Evolutionary conservation across 2,329 filamentous ascomycete genomes (phyloP), one percentile per base, ranked within the genome.

Genomic region (Cercospora zeae-maydis): DNA sequence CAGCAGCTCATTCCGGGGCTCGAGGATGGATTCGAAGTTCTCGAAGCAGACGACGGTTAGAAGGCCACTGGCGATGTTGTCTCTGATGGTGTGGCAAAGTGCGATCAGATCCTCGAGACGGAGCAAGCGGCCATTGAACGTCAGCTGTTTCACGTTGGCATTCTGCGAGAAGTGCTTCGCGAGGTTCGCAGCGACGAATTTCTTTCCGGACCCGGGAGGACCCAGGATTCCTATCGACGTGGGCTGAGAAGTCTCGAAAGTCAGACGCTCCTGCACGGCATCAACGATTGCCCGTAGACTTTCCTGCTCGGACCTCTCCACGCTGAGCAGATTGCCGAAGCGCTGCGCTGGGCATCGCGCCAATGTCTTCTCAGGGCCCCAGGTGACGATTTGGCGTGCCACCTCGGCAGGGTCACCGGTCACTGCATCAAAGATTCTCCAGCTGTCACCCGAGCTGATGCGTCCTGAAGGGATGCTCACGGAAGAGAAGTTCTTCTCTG

Each of bases 381-480:
- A 42, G 0, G 69, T 73, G 11, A 74, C 71, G 8, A 75, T 70
- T 45, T 73, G 72, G 52, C 72, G 66, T 19, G 73, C 73, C 11
- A 74, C 66, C 58, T 75, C 73, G 10, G 70, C 68, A 24, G 71
- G 70, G 54, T 75, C 73, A 11, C 73, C 73, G 21, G 73, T 74
- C 2, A 74, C 65, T 3, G 62, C 62, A 21, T 74, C 71, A 51
- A 74, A 74, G 31, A 75, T 72, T n/a, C 66, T 71, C 72, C 73
- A 75, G 55, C 67, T 69, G 13, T 74, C 72, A n/a, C 72, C 73
- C 14, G 71, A 71, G 58, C 71, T 73, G 60, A 75, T 75, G 16
- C 67, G 63, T 11, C 64, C 65, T 2, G 72, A 74, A 4, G 73
- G 73, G 27, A 75, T 71, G 63, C 65, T 74, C 14, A 71, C 72